Base-by-base conservation (phyloP, 108 stramenopile genomes). In the Poteriospumella lacustris region DNA sequence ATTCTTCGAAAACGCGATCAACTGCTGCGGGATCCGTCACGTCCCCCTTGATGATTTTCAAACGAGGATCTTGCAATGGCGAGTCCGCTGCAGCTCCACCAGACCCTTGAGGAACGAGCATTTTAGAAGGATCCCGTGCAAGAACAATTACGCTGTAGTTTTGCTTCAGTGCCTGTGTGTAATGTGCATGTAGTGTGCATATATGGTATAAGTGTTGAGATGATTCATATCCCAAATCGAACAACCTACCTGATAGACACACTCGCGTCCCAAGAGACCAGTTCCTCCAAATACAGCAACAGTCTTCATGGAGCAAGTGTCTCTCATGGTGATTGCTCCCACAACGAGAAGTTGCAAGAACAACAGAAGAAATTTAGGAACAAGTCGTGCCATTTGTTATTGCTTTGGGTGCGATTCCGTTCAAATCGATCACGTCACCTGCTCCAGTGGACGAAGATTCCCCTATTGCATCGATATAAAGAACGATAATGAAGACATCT, bases 221-320 rank as follows among this genome's bases (percentile, higher is more conserved):
- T n/a, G n/a, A n/a, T n/a, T n/a, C n/a, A n/a, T n/a, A n/a, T n/a
- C n/a, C n/a, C n/a, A n/a, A n/a, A n/a, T n/a, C n/a, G n/a, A n/a
- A n/a, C n/a, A n/a, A n/a, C 5, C 5, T 24, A 64, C 60, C 52
- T 86, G 85, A 69, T 83, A 82, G 15, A 82, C 81, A 19, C 78
- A 78, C 79, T 86, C 85, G 36, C 80, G 44, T 12, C 85, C 85
- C 19, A 72, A 72, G 5, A 80, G 39, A 31, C 85, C 84, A 28
- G 76, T 82, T 19, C 72, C 83, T 0, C 83, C 83, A 59, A 86
- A 85, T n/a, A 86, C 85, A 36, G 64, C 78, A 40, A 79, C 34
- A 1, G 78, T 5, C 44, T 28, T 44, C 39, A 33, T 68, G 1
- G 29, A 19, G 64, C 19, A 39, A 68, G 15, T 56, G 19, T 15